Evolutionary conservation across 192 early-diverging fungal species (phyloP), one percentile per base, ranked within the genome.

Genomic region (Thoreauomyces humboldtii): DNA sequence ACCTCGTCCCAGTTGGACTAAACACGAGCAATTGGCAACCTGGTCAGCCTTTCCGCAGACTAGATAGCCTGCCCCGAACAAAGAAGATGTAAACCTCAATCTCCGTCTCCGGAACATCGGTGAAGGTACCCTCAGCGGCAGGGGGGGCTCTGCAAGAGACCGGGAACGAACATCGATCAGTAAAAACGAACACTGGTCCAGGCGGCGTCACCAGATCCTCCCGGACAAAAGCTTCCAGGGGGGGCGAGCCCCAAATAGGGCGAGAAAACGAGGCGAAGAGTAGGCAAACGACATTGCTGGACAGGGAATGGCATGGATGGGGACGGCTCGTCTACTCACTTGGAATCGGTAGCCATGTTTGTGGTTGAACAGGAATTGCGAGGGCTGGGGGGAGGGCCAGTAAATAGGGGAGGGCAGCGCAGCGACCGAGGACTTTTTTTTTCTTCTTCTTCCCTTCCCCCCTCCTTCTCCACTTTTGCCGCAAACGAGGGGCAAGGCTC

Each of bases 1-100:
- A 95, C 81, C 77, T 94, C 91, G 75, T 92, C 91, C 87, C 87
- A 96, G 90, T 94, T 98, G 82, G 95, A 87, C 88, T 88, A 46
- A 43, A 59, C n/a, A n/a, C n/a, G n/a, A n/a, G n/a, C n/a, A 37
- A 36, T 41, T 17, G 38, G 38, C 38, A 57, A 14, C 31, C 5
- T 14, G 17, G 43, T 22, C 54, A 57, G 46, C 50, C 31, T 5
- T 50, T 56, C 34, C 38, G 38, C 12, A 17, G 7, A 34, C 12
- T 24, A n/a, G n/a, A n/a, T n/a, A n/a, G n/a, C n/a, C n/a, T n/a
- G n/a, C n/a, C n/a, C n/a, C 24, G 47, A 7, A 19, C 14, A 33
- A 56, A 11, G n/a, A n/a, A n/a, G n/a, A n/a, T n/a, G n/a, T n/a
- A n/a, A n/a, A 73, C 72, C 72, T 75, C 73, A 36, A 75, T 75